Evolutionary conservation across 768 basidiomycete species (phyloP).

Genomic region (Mycena crocata): DNA sequence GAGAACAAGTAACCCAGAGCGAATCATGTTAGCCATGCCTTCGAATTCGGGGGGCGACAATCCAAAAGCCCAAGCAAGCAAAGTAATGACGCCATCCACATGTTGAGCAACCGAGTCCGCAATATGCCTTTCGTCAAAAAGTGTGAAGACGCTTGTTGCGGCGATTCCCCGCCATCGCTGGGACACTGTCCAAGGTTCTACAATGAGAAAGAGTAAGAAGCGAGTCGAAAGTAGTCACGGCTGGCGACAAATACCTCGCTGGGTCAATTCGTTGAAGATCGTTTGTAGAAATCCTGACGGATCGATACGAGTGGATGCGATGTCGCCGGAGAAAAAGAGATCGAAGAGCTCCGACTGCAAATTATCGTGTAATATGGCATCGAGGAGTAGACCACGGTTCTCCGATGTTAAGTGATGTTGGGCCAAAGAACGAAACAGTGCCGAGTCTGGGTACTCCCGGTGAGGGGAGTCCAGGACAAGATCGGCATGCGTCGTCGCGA

Average conservation of each 20-base stretch:
- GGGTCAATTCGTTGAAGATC: neutral
- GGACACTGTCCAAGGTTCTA: constrained; percentile 14
- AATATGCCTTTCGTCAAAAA: neutral
- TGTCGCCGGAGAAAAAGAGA: constrained; percentile 1
- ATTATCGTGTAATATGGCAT: constrained; percentile 1
- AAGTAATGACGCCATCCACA: neutral
- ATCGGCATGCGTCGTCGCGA: neutral
- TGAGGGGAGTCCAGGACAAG: neutral
- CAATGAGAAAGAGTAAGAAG: neutral
- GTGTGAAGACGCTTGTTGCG: neutral
- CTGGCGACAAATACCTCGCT: neutral
- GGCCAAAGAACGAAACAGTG: neutral
- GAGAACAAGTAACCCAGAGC: neutral
- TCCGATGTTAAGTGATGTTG: neutral
- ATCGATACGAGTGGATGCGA: neutral
- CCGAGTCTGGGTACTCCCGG: neutral
- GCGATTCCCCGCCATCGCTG: constrained; percentile 17
- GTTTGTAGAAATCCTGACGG: neutral
- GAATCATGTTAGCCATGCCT: neutral
- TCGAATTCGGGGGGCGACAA: neutral
- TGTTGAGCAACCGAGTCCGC: neutral
- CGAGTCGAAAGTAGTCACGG: neutral
- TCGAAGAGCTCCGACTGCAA: neutral
- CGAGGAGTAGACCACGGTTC: constrained; percentile 11
- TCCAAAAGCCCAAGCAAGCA: constrained; percentile 7